Conservation (phyloP, 257 asterid genomes). For the Jasminum sambac region DNA sequence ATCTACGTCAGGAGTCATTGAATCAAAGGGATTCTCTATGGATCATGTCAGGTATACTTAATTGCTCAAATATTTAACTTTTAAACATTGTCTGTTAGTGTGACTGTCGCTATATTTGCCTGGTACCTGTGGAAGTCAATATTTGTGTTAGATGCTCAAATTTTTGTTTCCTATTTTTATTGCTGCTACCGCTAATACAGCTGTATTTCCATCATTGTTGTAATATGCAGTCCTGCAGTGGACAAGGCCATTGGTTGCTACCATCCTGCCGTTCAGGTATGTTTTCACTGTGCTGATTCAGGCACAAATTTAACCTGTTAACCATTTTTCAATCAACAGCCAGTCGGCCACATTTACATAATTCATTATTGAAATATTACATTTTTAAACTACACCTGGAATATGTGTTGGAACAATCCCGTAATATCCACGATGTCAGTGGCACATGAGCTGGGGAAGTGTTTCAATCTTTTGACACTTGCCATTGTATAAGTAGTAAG, state of each 20-base stretch:
- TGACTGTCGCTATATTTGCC: neutral
- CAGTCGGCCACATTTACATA: constrained; percentile 1
- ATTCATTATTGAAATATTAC: neutral
- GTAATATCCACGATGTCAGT: constrained; percentile 4
- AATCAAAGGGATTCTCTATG: constrained; percentile 39
- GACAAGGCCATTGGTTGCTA: constrained; percentile 81
- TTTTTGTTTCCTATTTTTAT: neutral
- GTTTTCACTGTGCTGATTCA: neutral
- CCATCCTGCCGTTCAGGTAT: constrained; percentile 83
- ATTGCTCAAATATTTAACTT: neutral
- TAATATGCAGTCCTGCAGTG: constrained; percentile 48
- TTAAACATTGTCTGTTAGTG: neutral
- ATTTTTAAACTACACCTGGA: constrained; percentile 19
- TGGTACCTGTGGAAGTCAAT: neutral
- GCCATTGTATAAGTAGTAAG: neutral
- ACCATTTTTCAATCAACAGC: constrained; percentile 1
- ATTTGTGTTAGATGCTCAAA: neutral
- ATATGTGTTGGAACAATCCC: constrained; percentile 16
- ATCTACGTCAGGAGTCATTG: constrained; percentile 43
- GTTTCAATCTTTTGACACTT: constrained; percentile 5
- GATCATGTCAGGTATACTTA: constrained; percentile 47
- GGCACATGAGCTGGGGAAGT: constrained; percentile 16
- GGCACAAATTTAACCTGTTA: constrained; percentile 5
- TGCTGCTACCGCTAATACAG: neutral
- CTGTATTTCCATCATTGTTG: constrained; percentile 11